Conservation (phyloP, 129 eudicot species). For the Rutidosis leptorrhynchoides region DNA sequence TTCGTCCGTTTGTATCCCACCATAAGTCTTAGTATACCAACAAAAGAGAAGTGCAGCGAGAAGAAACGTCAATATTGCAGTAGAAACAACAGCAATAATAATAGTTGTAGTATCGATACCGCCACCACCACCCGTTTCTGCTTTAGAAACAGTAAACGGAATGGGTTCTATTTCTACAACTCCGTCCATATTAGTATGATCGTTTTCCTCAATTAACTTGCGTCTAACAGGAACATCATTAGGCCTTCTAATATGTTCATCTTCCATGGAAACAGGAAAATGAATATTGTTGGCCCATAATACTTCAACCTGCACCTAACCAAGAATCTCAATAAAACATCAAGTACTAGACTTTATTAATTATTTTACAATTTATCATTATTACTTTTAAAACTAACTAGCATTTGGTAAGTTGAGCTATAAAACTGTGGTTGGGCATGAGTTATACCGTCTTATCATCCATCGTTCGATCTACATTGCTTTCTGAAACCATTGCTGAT, state of each 20-base stretch:
- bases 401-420: slow-evolving; percentile 17
- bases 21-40: slow-evolving; percentile 53
- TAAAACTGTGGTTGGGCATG: slow-evolving; percentile 17
- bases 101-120: slow-evolving; percentile 43
- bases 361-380: not conserved
- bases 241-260: slow-evolving; percentile 38
- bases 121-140: slow-evolving; percentile 27
- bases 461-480: slow-evolving; percentile 35
- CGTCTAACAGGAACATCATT: slow-evolving; percentile 36
- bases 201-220: slow-evolving; percentile 31
- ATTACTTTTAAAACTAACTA: not conserved
- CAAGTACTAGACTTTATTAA: not conserved
- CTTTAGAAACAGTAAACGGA: slow-evolving; percentile 36
- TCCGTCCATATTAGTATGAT: not conserved
- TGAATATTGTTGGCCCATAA: slow-evolving; percentile 23
- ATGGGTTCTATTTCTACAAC: slow-evolving; percentile 30
- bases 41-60: slow-evolving; percentile 49
- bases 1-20: slow-evolving; percentile 56
- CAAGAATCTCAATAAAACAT: slow-evolving; percentile 19
- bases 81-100: slow-evolving; percentile 56
- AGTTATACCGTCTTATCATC: slow-evolving; percentile 55
- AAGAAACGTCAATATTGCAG: slow-evolving; percentile 54
- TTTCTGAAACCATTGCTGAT: slow-evolving; percentile 30
- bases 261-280: slow-evolving; percentile 32
- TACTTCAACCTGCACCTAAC: slow-evolving; percentile 53